Base-by-base conservation (phyloP, 306 rosid species). In the Coriaria nepalensis region DNA sequence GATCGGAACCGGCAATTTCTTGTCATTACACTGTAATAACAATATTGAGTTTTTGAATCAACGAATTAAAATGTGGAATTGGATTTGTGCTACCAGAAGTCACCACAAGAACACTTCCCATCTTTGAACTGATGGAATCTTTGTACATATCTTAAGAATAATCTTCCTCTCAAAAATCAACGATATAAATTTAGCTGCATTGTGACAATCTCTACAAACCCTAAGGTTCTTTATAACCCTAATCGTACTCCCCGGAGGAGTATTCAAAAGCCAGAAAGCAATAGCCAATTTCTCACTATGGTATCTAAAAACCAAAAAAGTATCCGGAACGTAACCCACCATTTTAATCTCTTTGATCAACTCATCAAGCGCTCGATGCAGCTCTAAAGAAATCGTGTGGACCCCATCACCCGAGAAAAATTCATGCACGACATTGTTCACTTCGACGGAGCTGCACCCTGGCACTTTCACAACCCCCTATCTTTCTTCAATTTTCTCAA, bases 251-350 rank as follows among this genome's bases (percentile, higher is more conserved):
- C 94, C 81, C 0, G 87, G 84, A 9, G 82, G 66, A 40, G 96
- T 74, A 62, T 74, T 86, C 49, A 74, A 52, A 32, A 86, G 82
- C 33, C 96, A 86, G 50, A 45, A 86, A 48, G 86, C 66, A 64
- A 79, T 76, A 65, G 86, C 96, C 66, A 86, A 37, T 70, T 86
- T 86, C 78, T 82, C 93, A 57, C 96, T 77, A 43, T 82, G 96
- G 64, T 82, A 82, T 59, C 96, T 77, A 10, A 45, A 59, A 9
- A 81, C 93, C 45, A 81, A 55, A 67, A 93, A 78, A 52, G 79
- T 76, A 64, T 87, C 87, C 9, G 87, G 74, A 10, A 75, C 80
- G 52, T 82, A 87, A 49, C 96, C 96, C 4, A 70, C 92, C 49
- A 69, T 57, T 75, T 75, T 79, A 54, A 82, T 51, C 45, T 83